phyloP scores from a whole-genome alignment of 164 flowering plant species.

The Malania oleifera region DNA sequence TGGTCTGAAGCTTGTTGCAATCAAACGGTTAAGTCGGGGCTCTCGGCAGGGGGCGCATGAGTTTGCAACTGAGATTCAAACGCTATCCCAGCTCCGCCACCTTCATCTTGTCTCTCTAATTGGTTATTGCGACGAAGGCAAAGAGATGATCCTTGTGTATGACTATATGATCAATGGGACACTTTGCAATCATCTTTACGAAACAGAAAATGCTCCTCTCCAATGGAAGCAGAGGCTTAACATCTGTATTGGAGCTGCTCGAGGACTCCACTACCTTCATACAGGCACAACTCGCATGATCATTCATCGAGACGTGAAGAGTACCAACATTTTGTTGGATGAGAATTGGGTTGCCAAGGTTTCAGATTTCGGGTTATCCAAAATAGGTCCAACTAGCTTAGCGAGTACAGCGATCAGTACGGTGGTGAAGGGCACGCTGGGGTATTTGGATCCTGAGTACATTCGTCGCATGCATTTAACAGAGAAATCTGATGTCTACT shows the following conservation, averaged over 20 bases:
- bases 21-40: background rate
- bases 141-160: slow-evolving; percentile 16
- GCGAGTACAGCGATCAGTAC: background rate
- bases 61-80: slow-evolving; percentile 10
- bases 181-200: slow-evolving; percentile 10
- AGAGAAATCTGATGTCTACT: too few relatives aligned
- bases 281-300: background rate
- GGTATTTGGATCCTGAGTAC: slow-evolving; percentile 8
- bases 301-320: slow-evolving; percentile 8
- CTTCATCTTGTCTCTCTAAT: slow-evolving; percentile 16
- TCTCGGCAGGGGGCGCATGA: slow-evolving; percentile 9
- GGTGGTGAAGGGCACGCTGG: slow-evolving; percentile 1
- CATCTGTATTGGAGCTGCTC: slow-evolving; percentile 3
- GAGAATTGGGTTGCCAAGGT: background rate
- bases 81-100: slow-evolving; percentile 15
- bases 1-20: background rate
- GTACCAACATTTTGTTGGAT: background rate
- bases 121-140: slow-evolving; percentile 8
- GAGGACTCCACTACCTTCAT: slow-evolving; percentile 4
- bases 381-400: background rate
- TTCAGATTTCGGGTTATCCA: background rate
- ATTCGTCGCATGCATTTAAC: background rate
- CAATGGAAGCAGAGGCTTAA: background rate
- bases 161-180: slow-evolving; percentile 13
- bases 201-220: background rate